phyloP scores from a whole-genome alignment of 1,284 basidiomycete species.

The Inonotus hispidus region DNA sequence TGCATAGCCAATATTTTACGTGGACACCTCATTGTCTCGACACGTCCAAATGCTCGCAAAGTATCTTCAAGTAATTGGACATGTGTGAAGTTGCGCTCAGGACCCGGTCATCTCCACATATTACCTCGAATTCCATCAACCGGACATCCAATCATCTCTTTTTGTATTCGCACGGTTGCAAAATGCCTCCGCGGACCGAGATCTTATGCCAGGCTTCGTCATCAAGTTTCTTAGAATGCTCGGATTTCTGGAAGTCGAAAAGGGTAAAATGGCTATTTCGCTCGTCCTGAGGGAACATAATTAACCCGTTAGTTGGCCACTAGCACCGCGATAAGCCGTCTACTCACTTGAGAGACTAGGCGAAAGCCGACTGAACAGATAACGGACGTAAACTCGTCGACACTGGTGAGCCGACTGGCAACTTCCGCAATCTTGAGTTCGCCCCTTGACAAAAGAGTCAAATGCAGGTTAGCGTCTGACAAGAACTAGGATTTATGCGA shows the following conservation, averaged over 20 bases:
- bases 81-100: too few species aligned
- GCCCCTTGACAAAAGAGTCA: conserved; percentile 47
- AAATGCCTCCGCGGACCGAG: conserved; percentile 50
- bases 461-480: not conserved
- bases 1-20: too few species aligned
- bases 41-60: too few species aligned
- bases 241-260: conserved; percentile 76
- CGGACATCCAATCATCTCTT: conserved; percentile 53
- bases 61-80: too few species aligned
- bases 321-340: conserved; percentile 5
- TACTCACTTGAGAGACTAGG: conserved; percentile 63
- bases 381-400: conserved; percentile 72
- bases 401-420: conserved; percentile 76
- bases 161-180: conserved; percentile 98
- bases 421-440: conserved; percentile 94
- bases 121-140: not conserved
- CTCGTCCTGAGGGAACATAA: conserved; percentile 51
- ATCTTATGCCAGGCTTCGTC: conserved; percentile 65
- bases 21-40: too few species aligned
- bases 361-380: conserved; percentile 79
- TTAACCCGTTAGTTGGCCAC: conserved; percentile 7
- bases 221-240: conserved; percentile 38
- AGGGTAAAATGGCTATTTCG: conserved; percentile 86
- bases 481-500: conserved; percentile 6
- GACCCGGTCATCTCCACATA: not conserved